A percentile compares a stretch with the other conserved stretches of the same genome.
Evolutionary conservation across 495 filamentous ascomycete genomes (phyloP).

Genomic region (Delitschia confertaspora): DNA sequence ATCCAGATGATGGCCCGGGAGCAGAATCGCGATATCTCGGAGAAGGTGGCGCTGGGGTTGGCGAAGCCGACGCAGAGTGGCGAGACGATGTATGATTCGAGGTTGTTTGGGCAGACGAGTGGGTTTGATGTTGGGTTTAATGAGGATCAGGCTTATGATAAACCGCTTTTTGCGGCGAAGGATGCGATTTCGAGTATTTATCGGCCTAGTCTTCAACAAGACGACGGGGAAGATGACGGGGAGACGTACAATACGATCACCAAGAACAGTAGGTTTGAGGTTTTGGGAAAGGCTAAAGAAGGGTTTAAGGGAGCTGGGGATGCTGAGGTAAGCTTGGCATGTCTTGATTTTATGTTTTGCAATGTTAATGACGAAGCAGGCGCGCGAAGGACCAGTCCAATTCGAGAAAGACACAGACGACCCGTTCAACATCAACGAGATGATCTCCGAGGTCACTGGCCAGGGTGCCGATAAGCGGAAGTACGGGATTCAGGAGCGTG

Average conservation of each 20-base stretch:
- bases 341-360: not conserved
- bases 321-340: constrained; percentile 57
- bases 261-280: constrained; percentile 75
- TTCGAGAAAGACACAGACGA: constrained; percentile 89
- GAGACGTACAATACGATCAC: constrained; percentile 79
- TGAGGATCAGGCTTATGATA: constrained; percentile 96
- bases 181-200: constrained; percentile 96
- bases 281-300: constrained; percentile 74
- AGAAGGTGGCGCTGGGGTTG: constrained; percentile 91
- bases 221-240: constrained; percentile 69
- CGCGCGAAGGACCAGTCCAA: constrained; percentile 83
- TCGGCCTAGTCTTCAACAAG: constrained; percentile 62
- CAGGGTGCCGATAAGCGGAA: constrained; percentile 49
- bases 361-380: constrained; percentile 41
- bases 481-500: constrained; percentile 78
- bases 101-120: constrained; percentile 87
- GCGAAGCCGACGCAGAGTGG: constrained; percentile 86
- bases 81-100: constrained; percentile 93
- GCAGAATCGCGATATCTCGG: constrained; percentile 93
- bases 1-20: constrained; percentile 89
- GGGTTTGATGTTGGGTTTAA: constrained; percentile 90
- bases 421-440: constrained; percentile 87
- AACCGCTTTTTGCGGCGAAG: constrained; percentile 92
- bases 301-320: constrained; percentile 82
- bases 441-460: constrained; percentile 71